phyloP scores from a whole-genome alignment of 2,329 filamentous ascomycete species.

The Falciphora oryzae region DNA sequence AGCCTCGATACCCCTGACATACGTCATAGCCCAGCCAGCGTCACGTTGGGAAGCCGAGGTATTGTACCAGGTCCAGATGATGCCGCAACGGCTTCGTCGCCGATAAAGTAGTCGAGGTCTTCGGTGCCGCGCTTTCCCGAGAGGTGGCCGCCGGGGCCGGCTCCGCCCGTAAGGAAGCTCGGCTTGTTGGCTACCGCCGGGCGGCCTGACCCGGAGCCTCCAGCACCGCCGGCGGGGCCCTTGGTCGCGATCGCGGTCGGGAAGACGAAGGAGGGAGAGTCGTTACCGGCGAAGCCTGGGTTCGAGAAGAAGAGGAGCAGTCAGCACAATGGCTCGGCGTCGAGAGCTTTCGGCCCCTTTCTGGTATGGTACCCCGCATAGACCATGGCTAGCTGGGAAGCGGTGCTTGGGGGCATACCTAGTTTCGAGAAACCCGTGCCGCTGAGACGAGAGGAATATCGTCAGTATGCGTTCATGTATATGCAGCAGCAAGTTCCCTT shows the following conservation, averaged over 20 bases:
- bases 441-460: constrained; percentile 47
- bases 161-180: constrained; percentile 86
- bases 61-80: constrained; percentile 70
- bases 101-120: constrained; percentile 98
- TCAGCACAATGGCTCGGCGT: constrained; percentile 18
- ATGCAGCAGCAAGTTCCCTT: neutral
- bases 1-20: neutral
- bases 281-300: constrained; percentile 94
- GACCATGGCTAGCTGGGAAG: neutral
- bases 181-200: constrained; percentile 92
- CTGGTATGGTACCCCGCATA: neutral
- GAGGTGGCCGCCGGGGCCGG: constrained; percentile 75
- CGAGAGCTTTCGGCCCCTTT: neutral
- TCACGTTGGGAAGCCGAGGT: constrained; percentile 14
- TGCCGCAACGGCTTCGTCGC: constrained; percentile 87
- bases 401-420: constrained; percentile 52
- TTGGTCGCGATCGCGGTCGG: constrained; percentile 98
- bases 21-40: constrained; percentile 10
- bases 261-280: constrained; percentile 98
- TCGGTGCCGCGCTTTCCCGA: constrained; percentile 93
- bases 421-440: constrained; percentile 99
- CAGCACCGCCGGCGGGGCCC: constrained; percentile 62
- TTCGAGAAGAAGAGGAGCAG: constrained; percentile 13
- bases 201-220: constrained; percentile 76
- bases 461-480: neutral